Conservation (phyloP, 371 early-diverging fungal genomes). For the Mucor velutinosus region DNA sequence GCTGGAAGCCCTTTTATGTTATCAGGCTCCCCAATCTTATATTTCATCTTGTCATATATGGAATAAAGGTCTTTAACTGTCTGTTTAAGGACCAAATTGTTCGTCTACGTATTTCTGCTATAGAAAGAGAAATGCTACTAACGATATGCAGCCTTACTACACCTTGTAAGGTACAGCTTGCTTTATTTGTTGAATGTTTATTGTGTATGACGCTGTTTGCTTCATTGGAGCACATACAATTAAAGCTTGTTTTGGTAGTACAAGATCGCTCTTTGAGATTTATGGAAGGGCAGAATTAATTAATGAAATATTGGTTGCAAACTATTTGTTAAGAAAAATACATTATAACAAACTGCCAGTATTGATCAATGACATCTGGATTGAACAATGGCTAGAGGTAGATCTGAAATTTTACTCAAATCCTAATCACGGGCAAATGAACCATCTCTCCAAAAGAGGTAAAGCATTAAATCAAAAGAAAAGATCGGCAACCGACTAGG, state of each 20-base stretch:
- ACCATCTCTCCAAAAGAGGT: not conserved
- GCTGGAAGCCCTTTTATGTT: too few species aligned
- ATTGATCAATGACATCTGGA: not conserved
- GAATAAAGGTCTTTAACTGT: too few species aligned
- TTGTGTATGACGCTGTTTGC: not conserved
- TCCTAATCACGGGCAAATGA: not conserved
- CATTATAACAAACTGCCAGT: not conserved
- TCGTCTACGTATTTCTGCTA: too few species aligned
- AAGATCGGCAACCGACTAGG: not conserved
- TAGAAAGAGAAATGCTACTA: too few species aligned
- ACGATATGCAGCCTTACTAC: too few species aligned
- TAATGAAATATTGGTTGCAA: not conserved
- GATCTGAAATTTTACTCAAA: not conserved
- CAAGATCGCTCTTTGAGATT: not conserved
- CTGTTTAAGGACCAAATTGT: too few species aligned
- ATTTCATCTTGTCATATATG: too few species aligned
- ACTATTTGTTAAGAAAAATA: not conserved
- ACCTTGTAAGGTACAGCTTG: not conserved
- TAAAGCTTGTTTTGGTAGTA: not conserved
- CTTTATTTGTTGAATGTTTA: not conserved
- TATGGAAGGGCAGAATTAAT: not conserved
- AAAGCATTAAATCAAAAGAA: not conserved
- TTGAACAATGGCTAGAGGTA: not conserved
- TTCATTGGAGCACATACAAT: not conserved
- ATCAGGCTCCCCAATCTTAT: too few species aligned